Evolutionary conservation across 2,329 filamentous ascomycete species (phyloP).

Genomic region (Cladosporium sp.): DNA sequence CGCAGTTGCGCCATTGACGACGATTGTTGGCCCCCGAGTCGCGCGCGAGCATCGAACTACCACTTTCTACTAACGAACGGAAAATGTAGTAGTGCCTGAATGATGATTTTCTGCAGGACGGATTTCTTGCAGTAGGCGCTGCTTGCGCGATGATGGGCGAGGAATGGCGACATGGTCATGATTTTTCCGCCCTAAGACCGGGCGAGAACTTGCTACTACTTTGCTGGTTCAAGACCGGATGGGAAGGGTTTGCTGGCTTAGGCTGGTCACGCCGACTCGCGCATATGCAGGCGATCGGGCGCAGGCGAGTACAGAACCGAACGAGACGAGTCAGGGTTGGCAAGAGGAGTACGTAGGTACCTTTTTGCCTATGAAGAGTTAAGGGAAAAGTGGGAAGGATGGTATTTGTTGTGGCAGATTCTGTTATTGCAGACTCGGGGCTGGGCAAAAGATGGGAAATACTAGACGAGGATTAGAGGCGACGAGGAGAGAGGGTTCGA

Average conservation of each 20-base stretch:
- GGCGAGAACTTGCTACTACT: too few species aligned
- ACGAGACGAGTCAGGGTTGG: too few species aligned
- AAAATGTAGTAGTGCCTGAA: too few species aligned
- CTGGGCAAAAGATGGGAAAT: too few species aligned
- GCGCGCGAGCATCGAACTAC: too few species aligned
- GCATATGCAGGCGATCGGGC: conserved; percentile 9
- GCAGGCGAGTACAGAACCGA: not conserved
- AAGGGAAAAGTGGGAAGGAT: not conserved
- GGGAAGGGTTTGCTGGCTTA: not conserved
- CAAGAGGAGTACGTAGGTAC: too few species aligned
- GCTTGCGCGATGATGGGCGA: not conserved
- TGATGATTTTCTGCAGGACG: not conserved
- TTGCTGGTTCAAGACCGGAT: not conserved
- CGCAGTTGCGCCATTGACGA: too few species aligned
- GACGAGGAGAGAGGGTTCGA: not conserved
- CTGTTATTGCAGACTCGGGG: not conserved
- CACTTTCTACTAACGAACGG: too few species aligned
- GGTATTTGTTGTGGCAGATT: not conserved
- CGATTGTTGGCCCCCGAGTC: too few species aligned
- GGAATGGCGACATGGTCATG: not conserved
- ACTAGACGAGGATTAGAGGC: not conserved
- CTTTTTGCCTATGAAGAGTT: too few species aligned
- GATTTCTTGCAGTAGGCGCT: not conserved
- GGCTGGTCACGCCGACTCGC: conserved; percentile 2
- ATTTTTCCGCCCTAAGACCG: not conserved